Evolutionary conservation across 495 filamentous ascomycete species (phyloP).

Genomic region (Neurospora pannonica): DNA sequence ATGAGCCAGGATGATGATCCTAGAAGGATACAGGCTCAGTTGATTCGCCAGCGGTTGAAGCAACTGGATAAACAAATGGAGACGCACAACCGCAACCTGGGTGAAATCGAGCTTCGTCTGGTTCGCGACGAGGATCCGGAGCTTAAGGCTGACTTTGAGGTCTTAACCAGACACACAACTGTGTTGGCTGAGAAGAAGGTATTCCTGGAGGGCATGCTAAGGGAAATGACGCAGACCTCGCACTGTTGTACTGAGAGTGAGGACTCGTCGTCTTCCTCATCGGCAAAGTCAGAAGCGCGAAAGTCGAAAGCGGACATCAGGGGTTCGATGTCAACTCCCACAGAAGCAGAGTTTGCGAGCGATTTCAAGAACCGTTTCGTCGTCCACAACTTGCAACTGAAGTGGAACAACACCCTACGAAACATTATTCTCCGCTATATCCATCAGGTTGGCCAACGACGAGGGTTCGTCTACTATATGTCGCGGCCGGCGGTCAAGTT

Average conservation of each 20-base stretch:
- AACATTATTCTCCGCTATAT: conserved; percentile 97
- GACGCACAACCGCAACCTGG: conserved; percentile 56
- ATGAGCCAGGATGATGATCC: conserved; percentile 94
- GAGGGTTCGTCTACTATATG: conserved; percentile 97
- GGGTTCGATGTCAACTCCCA: conserved; percentile 34
- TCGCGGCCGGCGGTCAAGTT: conserved; percentile 94
- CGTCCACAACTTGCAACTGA: conserved; percentile 91
- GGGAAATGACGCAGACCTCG: conserved; percentile 41
- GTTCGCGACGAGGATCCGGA: conserved; percentile 45
- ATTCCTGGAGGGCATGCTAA: conserved; percentile 68
- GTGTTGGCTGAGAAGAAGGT: conserved; percentile 63
- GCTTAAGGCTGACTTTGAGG: conserved; percentile 52
- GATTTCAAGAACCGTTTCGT: conserved; percentile 99
- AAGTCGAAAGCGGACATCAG: conserved; percentile 11
- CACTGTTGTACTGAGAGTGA: conserved; percentile 8
- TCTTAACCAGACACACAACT: conserved; percentile 57
- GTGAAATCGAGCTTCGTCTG: conserved; percentile 55
- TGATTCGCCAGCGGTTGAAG: conserved; percentile 71
- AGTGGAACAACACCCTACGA: conserved; percentile 93
- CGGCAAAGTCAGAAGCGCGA: conserved; percentile 6
- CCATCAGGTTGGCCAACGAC: conserved; percentile 90
- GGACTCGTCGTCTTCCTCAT: neutral
- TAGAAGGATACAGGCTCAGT: conserved; percentile 73
- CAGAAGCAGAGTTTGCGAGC: conserved; percentile 60
- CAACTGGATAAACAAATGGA: conserved; percentile 69